phyloP scores from a whole-genome alignment of 306 rosid genomes.

The apple (Malus domestica) region DNA sequence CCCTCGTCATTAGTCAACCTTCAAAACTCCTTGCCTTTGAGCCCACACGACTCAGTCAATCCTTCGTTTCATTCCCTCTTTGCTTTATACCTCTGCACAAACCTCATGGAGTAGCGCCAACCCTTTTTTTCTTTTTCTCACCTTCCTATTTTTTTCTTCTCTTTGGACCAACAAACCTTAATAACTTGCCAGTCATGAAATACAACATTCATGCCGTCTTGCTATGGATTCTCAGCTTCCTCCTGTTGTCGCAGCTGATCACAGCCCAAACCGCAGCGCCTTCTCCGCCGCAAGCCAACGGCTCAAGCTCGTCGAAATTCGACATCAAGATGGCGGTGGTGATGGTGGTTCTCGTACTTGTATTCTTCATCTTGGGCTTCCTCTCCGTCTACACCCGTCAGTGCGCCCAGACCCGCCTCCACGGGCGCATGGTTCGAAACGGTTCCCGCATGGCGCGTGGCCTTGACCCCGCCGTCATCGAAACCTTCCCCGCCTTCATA shows the following conservation, averaged over 20 bases:
- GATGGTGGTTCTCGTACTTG: constrained; percentile 36
- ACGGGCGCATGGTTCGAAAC: constrained; percentile 22
- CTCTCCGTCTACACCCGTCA: constrained; percentile 84
- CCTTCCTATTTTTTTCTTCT: background rate
- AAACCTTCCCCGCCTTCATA: constrained; percentile 64
- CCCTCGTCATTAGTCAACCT: background rate
- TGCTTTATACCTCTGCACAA: background rate
- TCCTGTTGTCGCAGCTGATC: constrained; percentile 15
- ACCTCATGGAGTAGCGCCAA: background rate
- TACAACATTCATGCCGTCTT: background rate
- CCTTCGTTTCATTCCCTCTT: background rate
- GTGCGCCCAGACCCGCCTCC: constrained; percentile 43
- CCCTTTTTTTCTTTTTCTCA: background rate
- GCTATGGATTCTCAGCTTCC: background rate
- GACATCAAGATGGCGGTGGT: constrained; percentile 48
- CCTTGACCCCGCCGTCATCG: constrained; percentile 43
- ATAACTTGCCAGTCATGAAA: background rate
- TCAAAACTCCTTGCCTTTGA: background rate
- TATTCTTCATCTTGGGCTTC: constrained; percentile 59
- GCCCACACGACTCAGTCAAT: background rate
- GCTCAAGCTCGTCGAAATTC: constrained; percentile 11
- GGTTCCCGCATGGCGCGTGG: constrained; percentile 42
- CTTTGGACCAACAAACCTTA: background rate
- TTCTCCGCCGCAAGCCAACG: background rate
- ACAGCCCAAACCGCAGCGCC: constrained; percentile 26